Percentiles rank a stretch among this genome's conserved stretches.
These are phyloP conservation scores for Calonectria henricotiae DNA, from an alignment of 2,329 filamentous ascomycete genomes.

Conservation along the genomic window DNA sequence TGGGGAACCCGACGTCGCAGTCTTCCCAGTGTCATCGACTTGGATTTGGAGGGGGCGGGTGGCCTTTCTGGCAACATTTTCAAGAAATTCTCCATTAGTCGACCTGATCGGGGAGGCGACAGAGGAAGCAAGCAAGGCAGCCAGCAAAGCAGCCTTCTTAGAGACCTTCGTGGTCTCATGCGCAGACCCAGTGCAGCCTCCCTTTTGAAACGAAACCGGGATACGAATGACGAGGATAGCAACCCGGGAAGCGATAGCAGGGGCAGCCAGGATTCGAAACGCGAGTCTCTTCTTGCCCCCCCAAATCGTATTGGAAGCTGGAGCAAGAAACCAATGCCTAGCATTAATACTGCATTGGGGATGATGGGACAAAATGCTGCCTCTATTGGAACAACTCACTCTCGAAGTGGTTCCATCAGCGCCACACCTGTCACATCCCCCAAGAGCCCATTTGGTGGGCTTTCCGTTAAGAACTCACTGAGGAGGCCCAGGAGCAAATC, in stretches of 20 bases:
- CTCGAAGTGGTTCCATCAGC: slow-evolving; percentile 75
- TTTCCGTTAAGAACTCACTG: slow-evolving; percentile 67
- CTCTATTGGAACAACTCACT: slow-evolving; percentile 71
- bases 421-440: slow-evolving; percentile 69
- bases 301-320: slow-evolving; percentile 69
- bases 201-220: slow-evolving; percentile 66
- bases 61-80: slow-evolving; percentile 74
- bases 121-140: slow-evolving; percentile 65
- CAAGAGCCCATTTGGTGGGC: slow-evolving; percentile 65
- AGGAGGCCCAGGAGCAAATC: slow-evolving; percentile 73
- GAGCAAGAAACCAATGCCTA: slow-evolving; percentile 69
- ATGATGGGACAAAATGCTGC: slow-evolving; percentile 71
- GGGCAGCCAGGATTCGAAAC: slow-evolving; percentile 55
- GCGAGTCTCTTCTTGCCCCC: slow-evolving; percentile 66
- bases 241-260: slow-evolving; percentile 53
- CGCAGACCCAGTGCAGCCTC: slow-evolving; percentile 66
- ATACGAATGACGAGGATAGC: slow-evolving; percentile 56
- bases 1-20: slow-evolving; percentile 80
- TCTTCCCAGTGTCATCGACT: slow-evolving; percentile 72
- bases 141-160: slow-evolving; percentile 66
- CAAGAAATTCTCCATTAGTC: slow-evolving; percentile 74
- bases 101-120: slow-evolving; percentile 61
- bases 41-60: slow-evolving; percentile 68
- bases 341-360: slow-evolving; percentile 73
- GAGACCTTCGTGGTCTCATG: slow-evolving; percentile 67